phyloP scores from a whole-genome alignment of 164 flowering plant genomes.

The Vitis rupestris region DNA sequence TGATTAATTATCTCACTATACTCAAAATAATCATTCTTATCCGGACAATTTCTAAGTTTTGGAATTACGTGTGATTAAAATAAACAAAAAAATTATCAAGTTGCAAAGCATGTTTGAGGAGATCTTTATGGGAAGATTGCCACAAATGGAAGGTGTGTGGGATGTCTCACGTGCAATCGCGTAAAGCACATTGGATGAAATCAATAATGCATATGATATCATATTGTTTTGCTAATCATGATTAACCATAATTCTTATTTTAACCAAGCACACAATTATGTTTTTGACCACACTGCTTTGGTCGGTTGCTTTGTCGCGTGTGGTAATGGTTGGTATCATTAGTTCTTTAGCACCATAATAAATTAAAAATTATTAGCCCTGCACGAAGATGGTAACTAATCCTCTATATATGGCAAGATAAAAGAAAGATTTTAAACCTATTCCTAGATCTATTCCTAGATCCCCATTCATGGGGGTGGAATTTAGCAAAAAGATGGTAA shows the following conservation, averaged over 20 bases:
- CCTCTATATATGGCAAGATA: no score
- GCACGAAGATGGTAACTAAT: no score
- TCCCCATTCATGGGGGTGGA: no score
- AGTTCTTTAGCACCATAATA: neutral
- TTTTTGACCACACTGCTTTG: neutral
- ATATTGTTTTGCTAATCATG: constrained; percentile 12
- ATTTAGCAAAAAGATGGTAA: no score
- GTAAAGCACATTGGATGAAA: neutral
- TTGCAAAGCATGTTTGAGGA: neutral
- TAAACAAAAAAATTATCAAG: neutral
- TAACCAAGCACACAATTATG: neutral
- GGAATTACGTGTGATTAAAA: neutral
- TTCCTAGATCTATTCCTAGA: no score
- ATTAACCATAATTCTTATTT: constrained; percentile 1
- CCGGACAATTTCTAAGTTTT: no score
- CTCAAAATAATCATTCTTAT: no score
- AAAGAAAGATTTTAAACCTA: no score
- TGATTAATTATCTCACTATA: no score
- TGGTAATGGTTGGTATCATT: neutral
- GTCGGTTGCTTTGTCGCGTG: neutral
- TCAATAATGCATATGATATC: constrained; percentile 6
- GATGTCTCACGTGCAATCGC: constrained; percentile 15
- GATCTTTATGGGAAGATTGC: neutral
- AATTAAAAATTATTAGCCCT: neutral
- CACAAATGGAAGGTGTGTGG: constrained; percentile 1